Evolutionary conservation across 257 asterid species (phyloP).

Genomic region (Lavandula angustifolia): DNA sequence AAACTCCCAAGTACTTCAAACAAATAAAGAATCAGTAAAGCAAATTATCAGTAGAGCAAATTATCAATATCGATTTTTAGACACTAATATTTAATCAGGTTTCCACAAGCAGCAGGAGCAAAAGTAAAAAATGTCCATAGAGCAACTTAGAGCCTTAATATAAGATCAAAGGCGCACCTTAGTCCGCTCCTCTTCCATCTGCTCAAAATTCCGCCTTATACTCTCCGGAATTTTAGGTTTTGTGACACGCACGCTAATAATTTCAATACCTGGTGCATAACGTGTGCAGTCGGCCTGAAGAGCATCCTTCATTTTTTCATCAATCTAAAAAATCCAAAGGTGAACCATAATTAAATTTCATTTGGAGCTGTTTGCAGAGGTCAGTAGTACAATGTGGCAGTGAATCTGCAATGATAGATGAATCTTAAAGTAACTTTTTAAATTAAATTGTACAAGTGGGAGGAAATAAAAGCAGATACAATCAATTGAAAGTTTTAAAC

Average conservation of each 20-base stretch:
- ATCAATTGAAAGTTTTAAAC: slow-evolving; percentile 3
- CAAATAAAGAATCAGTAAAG: slow-evolving; percentile 14
- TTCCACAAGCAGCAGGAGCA: slow-evolving; percentile 19
- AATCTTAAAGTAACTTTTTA: background rate
- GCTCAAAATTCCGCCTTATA: slow-evolving; percentile 79
- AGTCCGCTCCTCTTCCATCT: slow-evolving; percentile 99
- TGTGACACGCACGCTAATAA: slow-evolving; percentile 92
- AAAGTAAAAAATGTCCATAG: slow-evolving; percentile 4
- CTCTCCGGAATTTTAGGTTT: slow-evolving; percentile 89
- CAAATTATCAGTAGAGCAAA: too few relatives aligned
- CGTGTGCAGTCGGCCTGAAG: slow-evolving; percentile 99
- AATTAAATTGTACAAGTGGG: background rate
- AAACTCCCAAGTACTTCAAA: slow-evolving; percentile 16
- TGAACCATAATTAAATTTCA: background rate
- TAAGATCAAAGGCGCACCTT: slow-evolving; percentile 55
- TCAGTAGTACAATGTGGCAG: slow-evolving; percentile 25
- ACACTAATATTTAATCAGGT: background rate
- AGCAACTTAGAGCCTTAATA: slow-evolving; percentile 12
- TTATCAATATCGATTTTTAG: slow-evolving; percentile 6
- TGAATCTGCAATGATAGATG: slow-evolving; percentile 19
- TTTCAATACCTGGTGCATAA: slow-evolving; percentile 98
- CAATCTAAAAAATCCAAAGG: slow-evolving; percentile 60
- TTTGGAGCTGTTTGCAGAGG: slow-evolving; percentile 12
- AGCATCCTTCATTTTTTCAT: slow-evolving; percentile 96
- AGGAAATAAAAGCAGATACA: slow-evolving; percentile 7